Evolutionary conservation across 2,329 filamentous ascomycete species (phyloP).

Genomic region (Neurospora sp.): DNA sequence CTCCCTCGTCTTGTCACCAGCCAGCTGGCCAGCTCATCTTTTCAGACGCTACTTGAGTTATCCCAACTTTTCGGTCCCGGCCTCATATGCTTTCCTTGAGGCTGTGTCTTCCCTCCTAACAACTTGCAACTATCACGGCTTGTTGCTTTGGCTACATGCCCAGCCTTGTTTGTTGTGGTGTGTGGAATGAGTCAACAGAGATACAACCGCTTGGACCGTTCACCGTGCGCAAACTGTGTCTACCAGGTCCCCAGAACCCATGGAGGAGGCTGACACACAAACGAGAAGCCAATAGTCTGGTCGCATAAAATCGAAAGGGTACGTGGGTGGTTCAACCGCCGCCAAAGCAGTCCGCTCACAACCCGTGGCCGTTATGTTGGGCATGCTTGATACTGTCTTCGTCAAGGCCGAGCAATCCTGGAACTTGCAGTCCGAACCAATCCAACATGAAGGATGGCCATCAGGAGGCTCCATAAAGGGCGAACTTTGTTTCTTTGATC

Average conservation of each 20-base stretch:
- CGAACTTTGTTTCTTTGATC: background rate
- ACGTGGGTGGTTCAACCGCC: background rate
- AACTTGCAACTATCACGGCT: background rate
- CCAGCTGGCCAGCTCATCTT: background rate
- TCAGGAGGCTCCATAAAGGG: background rate
- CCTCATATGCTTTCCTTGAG: background rate
- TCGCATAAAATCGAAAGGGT: background rate
- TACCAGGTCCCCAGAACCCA: background rate
- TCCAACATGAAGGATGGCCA: background rate
- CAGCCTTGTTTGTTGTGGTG: background rate
- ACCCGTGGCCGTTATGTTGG: background rate
- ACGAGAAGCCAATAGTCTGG: background rate
- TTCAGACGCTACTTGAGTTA: background rate
- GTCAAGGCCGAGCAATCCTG: background rate
- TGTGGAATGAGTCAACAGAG: background rate
- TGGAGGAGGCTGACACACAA: background rate
- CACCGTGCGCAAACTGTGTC: background rate
- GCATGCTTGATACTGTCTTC: background rate
- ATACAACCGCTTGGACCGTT: background rate
- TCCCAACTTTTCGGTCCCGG: background rate
- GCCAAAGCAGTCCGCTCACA: background rate
- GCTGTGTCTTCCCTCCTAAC: background rate
- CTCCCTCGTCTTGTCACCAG: slow-evolving; percentile 6
- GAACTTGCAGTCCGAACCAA: background rate
- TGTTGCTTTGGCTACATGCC: background rate